Evolutionary conservation across 352 stramenopile genomes (phyloP).

Genomic region (Globisporangium nodosum): DNA sequence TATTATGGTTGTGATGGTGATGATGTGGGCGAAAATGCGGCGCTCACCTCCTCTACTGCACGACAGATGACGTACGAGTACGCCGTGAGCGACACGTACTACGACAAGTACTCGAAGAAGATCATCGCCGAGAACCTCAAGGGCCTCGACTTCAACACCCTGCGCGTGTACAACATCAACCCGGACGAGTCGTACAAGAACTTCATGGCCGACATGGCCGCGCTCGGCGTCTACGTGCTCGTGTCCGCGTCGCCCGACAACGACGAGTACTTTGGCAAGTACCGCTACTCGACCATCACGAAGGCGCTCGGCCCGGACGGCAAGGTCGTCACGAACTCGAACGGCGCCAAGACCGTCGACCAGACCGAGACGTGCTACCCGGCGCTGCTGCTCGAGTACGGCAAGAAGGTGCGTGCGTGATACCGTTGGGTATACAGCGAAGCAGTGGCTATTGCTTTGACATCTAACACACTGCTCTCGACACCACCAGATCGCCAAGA

Average conservation of each 20-base stretch:
- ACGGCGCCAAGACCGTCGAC: conserved; percentile 43
- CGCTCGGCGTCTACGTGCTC: conserved; percentile 74
- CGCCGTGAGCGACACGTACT: conserved; percentile 81
- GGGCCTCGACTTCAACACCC: conserved; percentile 77
- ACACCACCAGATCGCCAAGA: conserved; percentile 60
- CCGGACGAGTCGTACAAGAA: conserved; percentile 72
- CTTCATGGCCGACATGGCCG: conserved; percentile 84
- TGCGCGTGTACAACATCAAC: conserved; percentile 87
- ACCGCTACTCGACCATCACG: conserved; percentile 75
- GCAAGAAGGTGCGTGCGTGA: conserved; percentile 48
- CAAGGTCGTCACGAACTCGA: conserved; percentile 23
- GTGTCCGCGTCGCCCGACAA: conserved; percentile 77
- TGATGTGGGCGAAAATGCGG: background rate
- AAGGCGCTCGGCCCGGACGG: conserved; percentile 56
- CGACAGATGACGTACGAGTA: conserved; percentile 83
- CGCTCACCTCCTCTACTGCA: background rate
- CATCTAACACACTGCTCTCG: background rate
- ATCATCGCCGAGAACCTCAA: conserved; percentile 60
- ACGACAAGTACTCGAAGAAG: conserved; percentile 78
- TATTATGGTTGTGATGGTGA: background rate
- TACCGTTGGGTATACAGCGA: background rate
- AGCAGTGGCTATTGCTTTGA: background rate
- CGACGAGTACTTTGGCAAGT: conserved; percentile 82
- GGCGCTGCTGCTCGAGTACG: conserved; percentile 77
- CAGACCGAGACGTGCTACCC: conserved; percentile 81